Percentiles rank a stretch among this genome's conserved stretches.
Conservation (phyloP, 768 basidiomycete genomes). For the Lactifluus echinatus region DNA sequence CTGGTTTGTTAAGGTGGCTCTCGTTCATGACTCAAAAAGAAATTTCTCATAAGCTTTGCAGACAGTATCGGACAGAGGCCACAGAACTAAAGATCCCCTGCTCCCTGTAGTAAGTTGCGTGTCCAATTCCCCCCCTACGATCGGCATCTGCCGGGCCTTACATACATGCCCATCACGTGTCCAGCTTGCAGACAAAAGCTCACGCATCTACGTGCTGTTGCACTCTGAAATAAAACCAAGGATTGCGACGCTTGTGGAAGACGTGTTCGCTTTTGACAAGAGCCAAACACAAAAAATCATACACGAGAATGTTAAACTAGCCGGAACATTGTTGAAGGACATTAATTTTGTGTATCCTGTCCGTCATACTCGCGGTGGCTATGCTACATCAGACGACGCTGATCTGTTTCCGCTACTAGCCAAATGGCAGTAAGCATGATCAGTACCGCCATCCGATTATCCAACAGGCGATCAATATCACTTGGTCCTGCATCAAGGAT, state of each 20-base stretch:
- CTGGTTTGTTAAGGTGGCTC: background rate
- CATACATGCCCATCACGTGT: background rate
- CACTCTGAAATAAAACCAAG: background rate
- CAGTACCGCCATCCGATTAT: background rate
- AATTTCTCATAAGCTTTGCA: background rate
- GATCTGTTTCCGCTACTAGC: background rate
- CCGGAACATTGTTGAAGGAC: slow-evolving; percentile 2
- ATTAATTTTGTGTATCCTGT: slow-evolving; percentile 10
- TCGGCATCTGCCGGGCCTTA: background rate
- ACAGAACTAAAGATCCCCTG: too few species aligned
- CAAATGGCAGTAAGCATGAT: background rate
- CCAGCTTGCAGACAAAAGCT: background rate
- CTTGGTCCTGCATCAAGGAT: background rate
- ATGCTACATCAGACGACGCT: background rate
- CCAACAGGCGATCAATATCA: background rate
- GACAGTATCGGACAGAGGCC: too few species aligned
- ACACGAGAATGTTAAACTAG: background rate
- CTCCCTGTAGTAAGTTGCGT: too few species aligned
- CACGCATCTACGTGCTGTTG: background rate
- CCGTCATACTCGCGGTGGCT: background rate
- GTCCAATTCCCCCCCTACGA: background rate
- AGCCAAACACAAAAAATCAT: background rate
- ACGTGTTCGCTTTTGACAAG: background rate
- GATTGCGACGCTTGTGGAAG: background rate
- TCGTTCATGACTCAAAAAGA: background rate